Evolutionary conservation across 1,284 basidiomycete genomes (phyloP).

Genomic region (Chalciporus sp.): DNA sequence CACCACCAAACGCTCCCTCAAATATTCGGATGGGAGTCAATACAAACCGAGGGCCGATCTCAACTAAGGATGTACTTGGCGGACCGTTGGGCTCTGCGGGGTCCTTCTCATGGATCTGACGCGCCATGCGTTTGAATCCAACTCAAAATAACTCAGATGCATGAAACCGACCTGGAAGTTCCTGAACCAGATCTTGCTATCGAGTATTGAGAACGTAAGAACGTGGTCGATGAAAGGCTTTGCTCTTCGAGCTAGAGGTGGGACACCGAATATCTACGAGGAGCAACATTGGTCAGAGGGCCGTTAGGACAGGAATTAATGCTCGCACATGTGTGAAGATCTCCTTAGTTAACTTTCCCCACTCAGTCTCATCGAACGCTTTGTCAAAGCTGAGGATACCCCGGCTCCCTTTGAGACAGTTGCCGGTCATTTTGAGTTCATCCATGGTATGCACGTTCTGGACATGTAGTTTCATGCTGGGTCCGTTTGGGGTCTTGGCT

Average conservation of each 20-base stretch:
- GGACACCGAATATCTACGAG: conserved; percentile 90
- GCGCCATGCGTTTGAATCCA: conserved; percentile 6
- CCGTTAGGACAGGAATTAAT: background rate
- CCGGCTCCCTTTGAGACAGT: conserved; percentile 95
- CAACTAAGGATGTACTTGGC: conserved; percentile 80
- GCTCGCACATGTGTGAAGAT: conserved; percentile 92
- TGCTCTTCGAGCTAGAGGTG: conserved; percentile 82
- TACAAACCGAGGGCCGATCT: conserved; percentile 98
- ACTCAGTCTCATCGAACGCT: conserved; percentile 87
- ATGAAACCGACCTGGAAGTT: conserved; percentile 83
- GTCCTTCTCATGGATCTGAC: conserved; percentile 79
- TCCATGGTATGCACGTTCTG: conserved; percentile 99
- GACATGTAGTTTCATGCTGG: conserved; percentile 95
- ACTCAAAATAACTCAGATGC: background rate
- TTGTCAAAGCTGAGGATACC: conserved; percentile 94
- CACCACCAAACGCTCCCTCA: conserved; percentile 95
- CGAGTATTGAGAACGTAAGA: conserved; percentile 93
- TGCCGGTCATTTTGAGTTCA: conserved; percentile 99
- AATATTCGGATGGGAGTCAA: conserved; percentile 98
- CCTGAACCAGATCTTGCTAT: conserved; percentile 98
- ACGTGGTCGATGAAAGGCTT: conserved; percentile 99
- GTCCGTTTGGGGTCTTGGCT: conserved; percentile 96
- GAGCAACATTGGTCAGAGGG: conserved; percentile 15
- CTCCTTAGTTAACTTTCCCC: conserved; percentile 91
- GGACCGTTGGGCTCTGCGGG: conserved; percentile 73